A percentile compares a stretch with the other conserved stretches of the same genome.
Evolutionary conservation across 139 green algal species (phyloP).

Genomic region (Chloropicon primus): DNA sequence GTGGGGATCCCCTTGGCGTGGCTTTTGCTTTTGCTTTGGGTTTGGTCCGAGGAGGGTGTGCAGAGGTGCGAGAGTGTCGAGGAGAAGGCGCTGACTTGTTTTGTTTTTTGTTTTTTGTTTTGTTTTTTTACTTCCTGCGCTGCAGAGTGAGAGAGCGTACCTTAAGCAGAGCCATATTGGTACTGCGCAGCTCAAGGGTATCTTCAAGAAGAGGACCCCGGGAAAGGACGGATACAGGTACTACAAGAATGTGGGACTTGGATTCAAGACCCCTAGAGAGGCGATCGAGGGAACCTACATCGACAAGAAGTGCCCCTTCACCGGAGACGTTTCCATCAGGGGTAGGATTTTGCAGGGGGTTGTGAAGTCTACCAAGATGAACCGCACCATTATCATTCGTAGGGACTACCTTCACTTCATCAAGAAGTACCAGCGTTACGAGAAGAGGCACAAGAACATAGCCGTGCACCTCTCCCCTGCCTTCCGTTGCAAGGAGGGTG

Average conservation of each 20-base stretch:
- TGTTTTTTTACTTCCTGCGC: not conserved
- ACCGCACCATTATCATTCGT: slow-evolving; percentile 87
- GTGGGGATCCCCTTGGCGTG: too few species aligned
- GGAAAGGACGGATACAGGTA: slow-evolving; percentile 78
- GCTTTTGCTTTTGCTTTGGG: too few species aligned
- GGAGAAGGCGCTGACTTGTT: too few species aligned
- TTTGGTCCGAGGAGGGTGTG: too few species aligned
- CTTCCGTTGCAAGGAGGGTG: slow-evolving; percentile 89
- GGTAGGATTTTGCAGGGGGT: slow-evolving; percentile 78
- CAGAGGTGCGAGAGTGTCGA: too few species aligned
- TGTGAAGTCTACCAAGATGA: slow-evolving; percentile 96
- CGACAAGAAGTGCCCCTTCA: slow-evolving; percentile 99
- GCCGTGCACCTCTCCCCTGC: slow-evolving; percentile 86
- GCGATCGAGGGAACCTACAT: slow-evolving; percentile 98
- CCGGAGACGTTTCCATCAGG: slow-evolving; percentile 91
- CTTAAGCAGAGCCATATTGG: slow-evolving; percentile 66
- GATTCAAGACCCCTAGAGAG: slow-evolving; percentile 96
- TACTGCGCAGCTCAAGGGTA: not conserved
- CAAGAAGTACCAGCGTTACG: slow-evolving; percentile 96
- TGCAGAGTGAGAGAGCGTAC: slow-evolving; percentile 79
- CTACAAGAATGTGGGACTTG: slow-evolving; percentile 91
- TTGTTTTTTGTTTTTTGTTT: not conserved
- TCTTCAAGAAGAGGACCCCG: slow-evolving; percentile 52
- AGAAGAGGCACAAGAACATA: slow-evolving; percentile 96
- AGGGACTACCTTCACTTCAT: slow-evolving; percentile 97